Evolutionary conservation across 352 stramenopile species (phyloP).

Genomic region (Phytopythium ostracodes): DNA sequence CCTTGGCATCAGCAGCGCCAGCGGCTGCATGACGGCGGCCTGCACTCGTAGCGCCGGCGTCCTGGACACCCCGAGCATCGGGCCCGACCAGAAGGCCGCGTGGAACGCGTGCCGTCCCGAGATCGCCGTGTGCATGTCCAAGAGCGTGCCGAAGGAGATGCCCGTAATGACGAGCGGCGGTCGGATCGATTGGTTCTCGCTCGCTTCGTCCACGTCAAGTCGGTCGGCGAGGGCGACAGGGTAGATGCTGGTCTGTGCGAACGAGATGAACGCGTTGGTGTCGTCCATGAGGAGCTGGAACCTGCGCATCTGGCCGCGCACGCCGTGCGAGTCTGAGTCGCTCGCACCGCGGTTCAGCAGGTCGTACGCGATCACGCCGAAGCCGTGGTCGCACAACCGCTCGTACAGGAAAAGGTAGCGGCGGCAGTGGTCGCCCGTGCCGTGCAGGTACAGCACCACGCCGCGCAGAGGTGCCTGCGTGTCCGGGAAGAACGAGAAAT

Average conservation of each 20-base stretch:
- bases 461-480: conserved; percentile 25
- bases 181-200: background rate
- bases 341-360: conserved; percentile 43
- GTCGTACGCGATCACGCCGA: conserved; percentile 46
- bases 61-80: conserved; percentile 44
- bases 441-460: conserved; percentile 46
- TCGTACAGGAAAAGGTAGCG: conserved; percentile 42
- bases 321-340: conserved; percentile 27
- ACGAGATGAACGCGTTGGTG: conserved; percentile 40
- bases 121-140: conserved; percentile 54
- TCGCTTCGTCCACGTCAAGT: background rate
- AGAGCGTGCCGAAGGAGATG: conserved; percentile 50
- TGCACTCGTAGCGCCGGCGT: conserved; percentile 38
- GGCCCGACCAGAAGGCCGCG: conserved; percentile 42
- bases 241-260: conserved; percentile 30
- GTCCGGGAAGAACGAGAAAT: conserved; percentile 34
- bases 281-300: conserved; percentile 49
- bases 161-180: conserved; percentile 50
- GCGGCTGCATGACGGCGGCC: conserved; percentile 30
- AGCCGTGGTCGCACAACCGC: conserved; percentile 33
- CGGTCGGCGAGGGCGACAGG: conserved; percentile 17
- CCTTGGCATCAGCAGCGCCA: conserved; percentile 33
- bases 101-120: conserved; percentile 39
- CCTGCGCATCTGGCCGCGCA: conserved; percentile 31
- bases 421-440: conserved; percentile 36